Evolutionary conservation across 257 asterid species (phyloP), one percentile per base, ranked within the genome.

Genomic region (Salvia miltiorrhiza): DNA sequence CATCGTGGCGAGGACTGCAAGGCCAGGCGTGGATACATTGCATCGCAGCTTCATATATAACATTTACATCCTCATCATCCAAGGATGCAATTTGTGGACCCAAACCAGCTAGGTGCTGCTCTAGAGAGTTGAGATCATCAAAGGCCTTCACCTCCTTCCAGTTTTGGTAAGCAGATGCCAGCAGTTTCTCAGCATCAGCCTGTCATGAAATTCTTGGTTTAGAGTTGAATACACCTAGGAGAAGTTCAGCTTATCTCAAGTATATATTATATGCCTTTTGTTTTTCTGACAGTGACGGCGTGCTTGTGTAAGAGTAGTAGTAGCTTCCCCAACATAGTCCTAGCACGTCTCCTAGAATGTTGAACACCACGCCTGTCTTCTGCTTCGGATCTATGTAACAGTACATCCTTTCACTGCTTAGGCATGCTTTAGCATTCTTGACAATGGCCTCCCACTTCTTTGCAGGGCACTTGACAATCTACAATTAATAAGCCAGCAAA

Each of bases 351-450:
- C 93, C 94, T 1, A 85, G 60, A 55, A 81, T 45, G 68, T 77
- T 71, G 67, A 89, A 86, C 63, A 80, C 82, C 23, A 82, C 77
- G 0, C 79, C 73, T 0, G 4, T 74, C 2, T 72, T 76, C 57
- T 72, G 67, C 58, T 71, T 53, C 4, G 2, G 35, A 47, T 71
- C 65, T 2, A 67, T 21, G 60, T 81, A 81, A 20, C 71, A 73
- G 70, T 76, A 80, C 76, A 63, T 20, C 63, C 60, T 81, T 30
- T 60, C 59, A 20, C 78, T 79, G 13, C 2, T 11, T 10, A 14
- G 23, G 76, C 88, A 82, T 33, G 78, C 86, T 41, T 49, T 82
- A 58, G 96, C 96, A 16, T 85, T 79, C n/a, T 59, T 65, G 5
- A 85, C 56, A 3, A 79, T 80, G 13, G 24, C 77, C 63, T 77